phyloP scores from a whole-genome alignment of 306 rosid genomes.

The Citrullus colocynthis region DNA sequence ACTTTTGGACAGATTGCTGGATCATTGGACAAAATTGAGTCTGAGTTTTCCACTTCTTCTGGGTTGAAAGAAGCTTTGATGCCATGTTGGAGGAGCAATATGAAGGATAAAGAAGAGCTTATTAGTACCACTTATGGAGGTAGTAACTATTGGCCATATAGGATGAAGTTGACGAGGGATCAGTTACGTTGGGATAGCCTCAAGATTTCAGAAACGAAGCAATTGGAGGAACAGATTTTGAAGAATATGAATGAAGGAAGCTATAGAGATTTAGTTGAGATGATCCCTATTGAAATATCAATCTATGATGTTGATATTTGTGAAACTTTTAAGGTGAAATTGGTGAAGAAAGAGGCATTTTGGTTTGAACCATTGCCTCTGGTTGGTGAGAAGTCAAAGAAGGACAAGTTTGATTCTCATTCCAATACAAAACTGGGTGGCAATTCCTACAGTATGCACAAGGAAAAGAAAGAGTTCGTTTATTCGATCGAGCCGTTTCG shows the following conservation, averaged over 20 bases:
- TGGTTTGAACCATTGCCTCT: constrained; percentile 39
- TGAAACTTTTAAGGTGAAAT: constrained; percentile 25
- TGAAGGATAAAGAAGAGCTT: not conserved
- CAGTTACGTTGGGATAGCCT: constrained; percentile 27
- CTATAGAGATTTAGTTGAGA: constrained; percentile 17
- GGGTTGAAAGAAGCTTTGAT: not conserved
- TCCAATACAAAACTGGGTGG: not conserved
- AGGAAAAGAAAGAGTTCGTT: constrained; percentile 27
- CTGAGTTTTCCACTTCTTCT: not conserved
- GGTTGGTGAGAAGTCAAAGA: constrained; percentile 17
- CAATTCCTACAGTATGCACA: constrained; percentile 5
- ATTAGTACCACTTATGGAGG: not conserved
- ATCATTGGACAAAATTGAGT: not conserved
- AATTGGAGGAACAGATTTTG: constrained; percentile 33
- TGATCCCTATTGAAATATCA: constrained; percentile 29
- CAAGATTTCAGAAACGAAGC: constrained; percentile 26
- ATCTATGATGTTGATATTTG: constrained; percentile 39
- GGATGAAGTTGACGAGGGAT: constrained; percentile 28
- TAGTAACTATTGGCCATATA: constrained; percentile 26
- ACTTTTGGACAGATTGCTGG: not conserved
- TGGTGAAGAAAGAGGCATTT: constrained; percentile 37
- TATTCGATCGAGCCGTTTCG: constrained; percentile 38
- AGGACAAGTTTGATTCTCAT: not conserved
- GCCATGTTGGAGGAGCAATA: not conserved
- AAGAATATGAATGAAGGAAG: constrained; percentile 26